Base-by-base conservation (phyloP, 75 land plant species). In the Larix kaempferi region DNA sequence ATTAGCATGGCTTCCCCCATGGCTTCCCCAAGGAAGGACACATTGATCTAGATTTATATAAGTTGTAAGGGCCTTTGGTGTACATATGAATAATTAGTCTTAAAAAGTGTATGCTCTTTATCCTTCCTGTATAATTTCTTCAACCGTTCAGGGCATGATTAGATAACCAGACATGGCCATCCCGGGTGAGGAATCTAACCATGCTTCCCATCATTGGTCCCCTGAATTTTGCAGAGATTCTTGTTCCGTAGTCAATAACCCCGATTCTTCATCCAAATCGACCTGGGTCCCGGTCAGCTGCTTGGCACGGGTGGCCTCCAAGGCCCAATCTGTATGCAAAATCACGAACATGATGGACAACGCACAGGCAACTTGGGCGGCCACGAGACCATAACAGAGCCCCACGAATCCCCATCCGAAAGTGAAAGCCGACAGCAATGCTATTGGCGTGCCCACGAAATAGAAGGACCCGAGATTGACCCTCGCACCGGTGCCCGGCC, bases 381-480 rank as follows among this genome's bases (percentile, higher is more conserved):
- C 90, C 52, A 94, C 80, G 19, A 94, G 92, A n/a, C 96, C 96
- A 63, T 86, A 90, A 64, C 90, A 88, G 4, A 94, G 86, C 21
- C 96, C 96, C 57, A 78, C 74, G 59, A 91, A 92, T 4, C 96
- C 96, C 13, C 86, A 19, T 6, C 73, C 23, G 71, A 82, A 65
- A 59, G 79, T 58, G 77, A 94, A 94, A 49, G 86, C 89, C 74
- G 87, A 41, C 7, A 74, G 58, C 61, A 92, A 58, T 0, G 94
- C 96, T 55, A 94, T 87, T 12, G 96, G 96, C 37, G 92, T 80
- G 15, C 96, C 96, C 25, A 94, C 87, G 41, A 91, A 23, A 82
- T 94, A 94, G 75, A 94, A 94, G 4, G 96, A 83, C 39, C 67
- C 84, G 74, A 94, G 81, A 69, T 91, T 94, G 58, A 94, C 86